Evolutionary conservation across 208 protist genomes (phyloP).

Genomic region (Trypanosoma platydactyli): DNA sequence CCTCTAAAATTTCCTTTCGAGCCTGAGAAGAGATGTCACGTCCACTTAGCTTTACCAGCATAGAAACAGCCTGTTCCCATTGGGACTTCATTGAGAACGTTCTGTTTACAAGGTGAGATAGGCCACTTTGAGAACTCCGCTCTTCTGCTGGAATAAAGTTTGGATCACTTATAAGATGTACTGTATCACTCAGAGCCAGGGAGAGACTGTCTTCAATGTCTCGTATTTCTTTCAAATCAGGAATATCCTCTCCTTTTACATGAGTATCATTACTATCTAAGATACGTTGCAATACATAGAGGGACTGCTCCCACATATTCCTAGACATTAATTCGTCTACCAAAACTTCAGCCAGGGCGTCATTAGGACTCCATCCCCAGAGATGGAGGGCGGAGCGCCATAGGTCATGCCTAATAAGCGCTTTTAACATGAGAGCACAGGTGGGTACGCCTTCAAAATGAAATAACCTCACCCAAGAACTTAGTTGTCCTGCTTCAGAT

Average conservation of each 20-base stretch:
- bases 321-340: slow-evolving; percentile 30
- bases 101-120: slow-evolving; percentile 24
- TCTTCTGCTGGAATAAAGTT: slow-evolving; percentile 39
- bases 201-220: slow-evolving; percentile 3
- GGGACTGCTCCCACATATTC: slow-evolving; percentile 23
- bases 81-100: slow-evolving; percentile 32
- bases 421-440: slow-evolving; percentile 59
- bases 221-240: slow-evolving; percentile 1
- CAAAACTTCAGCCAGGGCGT: slow-evolving; percentile 37
- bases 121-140: slow-evolving; percentile 17
- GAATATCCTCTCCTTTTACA: slow-evolving; percentile 1
- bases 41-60: slow-evolving; percentile 25
- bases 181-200: slow-evolving; percentile 29
- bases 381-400: slow-evolving; percentile 57
- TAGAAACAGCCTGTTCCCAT: slow-evolving; percentile 33
- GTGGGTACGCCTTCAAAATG: slow-evolving; percentile 53
- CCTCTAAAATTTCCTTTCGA: slow-evolving; percentile 30
- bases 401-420: slow-evolving; percentile 55
- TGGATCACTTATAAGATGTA: slow-evolving; percentile 34
- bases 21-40: slow-evolving; percentile 6
- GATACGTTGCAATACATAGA: slow-evolving; percentile 18
- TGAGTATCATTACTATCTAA: slow-evolving; percentile 10
- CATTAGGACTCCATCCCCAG: slow-evolving; percentile 32
- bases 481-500: slow-evolving; percentile 36
- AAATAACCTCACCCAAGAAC: slow-evolving; percentile 58